Evolutionary conservation across 2,329 filamentous ascomycete genomes (phyloP), one percentile per base, ranked within the genome.

Genomic region (Furcasterigmium furcatum): DNA sequence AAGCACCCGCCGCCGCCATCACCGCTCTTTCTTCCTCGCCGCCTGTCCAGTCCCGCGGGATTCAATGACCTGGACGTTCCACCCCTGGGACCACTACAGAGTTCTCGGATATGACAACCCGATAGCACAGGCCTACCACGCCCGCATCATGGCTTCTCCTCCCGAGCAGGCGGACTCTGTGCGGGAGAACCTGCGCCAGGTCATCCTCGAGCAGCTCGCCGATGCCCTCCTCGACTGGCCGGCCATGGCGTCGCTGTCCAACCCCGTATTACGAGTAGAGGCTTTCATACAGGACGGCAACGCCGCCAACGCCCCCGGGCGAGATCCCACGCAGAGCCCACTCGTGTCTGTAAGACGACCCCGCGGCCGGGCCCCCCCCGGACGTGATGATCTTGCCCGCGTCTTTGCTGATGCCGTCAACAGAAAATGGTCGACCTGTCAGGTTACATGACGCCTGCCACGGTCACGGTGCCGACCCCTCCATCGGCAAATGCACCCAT

Each of bases 361-460:
- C 32, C 32, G 29, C 10, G 12, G 12, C 12, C 16, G 29, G 12
- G 12, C 30, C 8, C 16, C 14, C 16, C 13, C 13, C 8, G 7
- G 30, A 13, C 13, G 9, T 32, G 4, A 12, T 30, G 4, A 10
- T 14, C 25, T 29, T 29, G 10, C 27, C 34, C 34, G 5, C 16
- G n/a, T 16, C 16, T 16, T 18, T 18, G 34, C 34, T 36, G 5
- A 36, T 8, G 5, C 9, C 12, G 9, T 16, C n/a, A 20, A 5
- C 40, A 51, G 49, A 51, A 50, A 51, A 50, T 50, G 47, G 49
- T 51, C 46, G 49, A 51, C 20, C 18, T 51, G 13, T 51, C 49
- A 22, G 45, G 47, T 25, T 50, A 50, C 22, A 51, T 51, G 38
- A 43, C 49, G 45, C 47, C 46, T 20, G 47, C 41, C 30, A 25